Base-by-base conservation (phyloP, 2,329 filamentous ascomycete genomes). In the Fusarium duplospermum region DNA sequence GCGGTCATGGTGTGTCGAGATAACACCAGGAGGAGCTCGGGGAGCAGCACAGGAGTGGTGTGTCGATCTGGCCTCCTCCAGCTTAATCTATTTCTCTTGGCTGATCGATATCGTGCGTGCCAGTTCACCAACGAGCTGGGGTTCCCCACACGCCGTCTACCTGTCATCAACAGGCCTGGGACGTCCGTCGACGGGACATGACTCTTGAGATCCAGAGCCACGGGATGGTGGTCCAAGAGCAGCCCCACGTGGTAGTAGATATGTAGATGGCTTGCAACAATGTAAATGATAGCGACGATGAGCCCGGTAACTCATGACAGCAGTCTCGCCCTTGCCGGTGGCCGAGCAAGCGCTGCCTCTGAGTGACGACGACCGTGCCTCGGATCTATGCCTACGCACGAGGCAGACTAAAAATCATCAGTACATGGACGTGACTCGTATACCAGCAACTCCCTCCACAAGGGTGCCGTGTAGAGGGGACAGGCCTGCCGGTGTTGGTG, bases 1-100 rank as follows among this genome's bases (percentile, higher is more conserved):
- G 40, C 60, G 40, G 50, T 62, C 56, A 27, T 69, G 63, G 52
- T 61, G 52, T 47, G 29, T 62, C 35, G 54, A 66, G 62, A 62
- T 67, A 56, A 33, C 22, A 52, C n/a, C 33, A 54, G 13, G 59
- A 54, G 13, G 59, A 60, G 58, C 50, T 40, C 18, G 24, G 57
- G 27, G 38, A 40, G 47, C 18, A 40, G 20, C 11, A 20, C 24
- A 14, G 50, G 31, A 20, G n/a, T 31, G 18, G 27, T 20, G 27
- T n/a, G 18, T 63, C 61, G 47, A 63, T 40, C 61, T 56, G 42
- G 33, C 31, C 36, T 35, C 45, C 45, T 62, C 29, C 42, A 27
- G 22, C 59, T 62, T 14, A 35, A n/a, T 62, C 40, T 50, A 35
- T 36, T 62, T 62, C 22, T 31, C 60, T 38, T 52, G 42, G 60